Evolutionary conservation across 2,329 filamentous ascomycete species (phyloP), one percentile per base, ranked within the genome.

Genomic region (Fusarium tjaetaba): DNA sequence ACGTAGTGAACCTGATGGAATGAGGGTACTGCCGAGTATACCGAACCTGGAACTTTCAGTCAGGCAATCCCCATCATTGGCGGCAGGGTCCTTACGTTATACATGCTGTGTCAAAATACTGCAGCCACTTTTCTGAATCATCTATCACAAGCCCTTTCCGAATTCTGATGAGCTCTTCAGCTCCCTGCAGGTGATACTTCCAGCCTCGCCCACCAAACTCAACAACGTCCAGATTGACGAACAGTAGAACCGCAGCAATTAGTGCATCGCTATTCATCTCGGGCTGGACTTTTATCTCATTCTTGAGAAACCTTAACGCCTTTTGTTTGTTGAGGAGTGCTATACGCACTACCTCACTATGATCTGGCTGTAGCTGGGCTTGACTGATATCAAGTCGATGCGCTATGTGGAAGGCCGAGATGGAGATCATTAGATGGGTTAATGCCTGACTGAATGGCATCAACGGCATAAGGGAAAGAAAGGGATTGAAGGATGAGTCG

Each of bases 201-300:
- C 49, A 52, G 1, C n/a, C 32, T 11, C 32, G n/a, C 1, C 32
- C 49, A 0, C 49, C 49, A 1, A 52, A 52, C 9, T 52, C 49
- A 0, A 52, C 49, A 2, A 52, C 49, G 8, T 36, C 49, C 0
- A 36, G 16, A 8, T 52, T 52, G 13, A 52, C n/a, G 0, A 36
- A 52, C 0, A 52, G 9, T 0, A 52, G 0, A 0, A 52, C 49
- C 0, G 49, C 49, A 0, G 49, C 49, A 2, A 52, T 52, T 0
- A 52, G n/a, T 6, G 49, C 16, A 20, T 52, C 32, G 1, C 3
- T 26, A 4, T 52, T 26, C 0, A 16, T 53, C 18, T 22, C 32
- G 2, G 18, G 13, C 1, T 38, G n/a, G 13, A 53, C 10, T 3
- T 26, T 3, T 3, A 52, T 2, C 18, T 36, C 49, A 2, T 15